These are phyloP conservation scores for Medicago ruthenica DNA, from an alignment of 306 rosid species.

Conservation along the genomic window DNA sequence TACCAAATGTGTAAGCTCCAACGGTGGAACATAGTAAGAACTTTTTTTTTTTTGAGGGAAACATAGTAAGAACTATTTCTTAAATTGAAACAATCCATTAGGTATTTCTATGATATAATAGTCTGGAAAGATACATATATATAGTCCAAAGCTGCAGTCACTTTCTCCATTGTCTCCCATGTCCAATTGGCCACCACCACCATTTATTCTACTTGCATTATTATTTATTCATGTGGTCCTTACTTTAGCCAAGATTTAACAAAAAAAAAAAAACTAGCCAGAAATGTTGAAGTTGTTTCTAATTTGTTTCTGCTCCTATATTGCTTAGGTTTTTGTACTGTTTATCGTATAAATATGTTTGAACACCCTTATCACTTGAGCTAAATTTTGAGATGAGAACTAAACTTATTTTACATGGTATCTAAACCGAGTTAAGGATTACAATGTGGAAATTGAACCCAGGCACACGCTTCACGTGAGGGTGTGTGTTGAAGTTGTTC, in stretches of 20 bases:
- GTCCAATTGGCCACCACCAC: conserved; percentile 43
- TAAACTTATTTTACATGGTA: too few species aligned
- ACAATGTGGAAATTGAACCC: too few species aligned
- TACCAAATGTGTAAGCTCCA: not conserved
- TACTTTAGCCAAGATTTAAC: conserved; percentile 4
- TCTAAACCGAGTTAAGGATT: too few species aligned
- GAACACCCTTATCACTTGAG: too few species aligned
- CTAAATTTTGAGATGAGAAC: too few species aligned
- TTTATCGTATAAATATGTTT: too few species aligned
- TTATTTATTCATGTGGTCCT: not conserved
- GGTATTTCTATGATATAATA: conserved; percentile 1
- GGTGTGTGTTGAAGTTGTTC: too few species aligned
- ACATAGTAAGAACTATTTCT: not conserved
- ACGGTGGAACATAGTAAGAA: not conserved
- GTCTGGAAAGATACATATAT: conserved; percentile 35
- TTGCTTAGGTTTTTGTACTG: too few species aligned
- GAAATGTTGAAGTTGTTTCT: too few species aligned
- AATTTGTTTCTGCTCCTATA: too few species aligned
- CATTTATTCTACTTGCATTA: conserved; percentile 22
- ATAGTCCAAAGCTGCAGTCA: conserved; percentile 44
- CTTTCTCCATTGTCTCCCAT: conserved; percentile 41
- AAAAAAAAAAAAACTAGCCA: not conserved
- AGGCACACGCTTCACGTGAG: too few species aligned
- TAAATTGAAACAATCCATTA: not conserved
- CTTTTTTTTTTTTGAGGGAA: too few species aligned